Evolutionary conservation across 768 basidiomycete genomes (phyloP), one percentile per base, ranked within the genome.

Genomic region (Termitomyces sp.): DNA sequence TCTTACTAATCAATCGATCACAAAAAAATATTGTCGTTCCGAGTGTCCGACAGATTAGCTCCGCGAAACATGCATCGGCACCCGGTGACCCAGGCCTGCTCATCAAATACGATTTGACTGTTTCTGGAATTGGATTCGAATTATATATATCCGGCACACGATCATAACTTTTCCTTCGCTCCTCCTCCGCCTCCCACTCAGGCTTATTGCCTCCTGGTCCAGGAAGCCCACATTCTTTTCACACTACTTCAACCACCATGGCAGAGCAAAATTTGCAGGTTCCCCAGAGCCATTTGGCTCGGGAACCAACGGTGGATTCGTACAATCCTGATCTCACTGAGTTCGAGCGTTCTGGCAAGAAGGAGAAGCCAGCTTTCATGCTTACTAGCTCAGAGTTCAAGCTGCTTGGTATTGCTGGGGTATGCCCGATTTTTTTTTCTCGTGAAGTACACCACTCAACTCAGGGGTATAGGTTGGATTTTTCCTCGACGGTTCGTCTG

Each of bases 401-500:
- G 66, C 64, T 88, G 38, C 69, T 87, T 27, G 74, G 78, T 35
- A 84, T 87, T 54, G 76, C 84, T 50, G 85, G 84, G 7, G 83
- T 85, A 41, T 33, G 29, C 50, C 7, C 47, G 13, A 1, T 22
- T 31, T 5, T 35, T 52, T 40, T 18, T 12, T 15, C 16, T 10
- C 18, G 29, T 18, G 22, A 22, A 16, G 40, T 48, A 52, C 3
- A 6, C 29, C 38, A 11, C 27, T 18, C 1, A 4, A 40, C 11
- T 33, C 35, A 32, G 23, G 11, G 13, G 6, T 31, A n/a, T 25
- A 85, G 84, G 80, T 86, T 48, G 86, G 86, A 7, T 87, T 87
- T 68, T 87, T 88, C 72, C 71, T 88, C 32, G 86, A 88, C 65
- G 85, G 85, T 85, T 54, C 41, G 79, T 65, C 25, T 10, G 15